Base-by-base conservation (phyloP, 306 rosid genomes). In the Erythrophleum fordii region DNA sequence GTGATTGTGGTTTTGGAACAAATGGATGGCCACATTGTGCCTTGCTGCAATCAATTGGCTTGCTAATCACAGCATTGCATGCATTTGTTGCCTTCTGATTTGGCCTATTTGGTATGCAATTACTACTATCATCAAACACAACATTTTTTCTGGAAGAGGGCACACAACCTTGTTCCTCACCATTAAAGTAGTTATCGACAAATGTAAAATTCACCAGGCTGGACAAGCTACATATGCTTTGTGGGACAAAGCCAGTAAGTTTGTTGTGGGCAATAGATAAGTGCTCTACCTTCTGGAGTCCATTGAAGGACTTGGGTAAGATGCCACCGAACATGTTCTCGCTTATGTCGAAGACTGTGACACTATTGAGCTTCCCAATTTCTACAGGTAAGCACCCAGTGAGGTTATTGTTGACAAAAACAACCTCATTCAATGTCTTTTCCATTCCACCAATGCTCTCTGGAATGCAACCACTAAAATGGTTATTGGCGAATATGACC, bases 21-120 rank as follows among this genome's bases (percentile, higher is more conserved):
- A 86, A 20, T n/a, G 77, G 76, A 16, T 69, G 84, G 11, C 89
- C 85, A 76, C 99, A 95, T 52, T 73, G 79, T 5, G 78, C 69
- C 88, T 91, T 91, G 79, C 89, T 72, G 34, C 99, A 95, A 75
- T 95, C 93, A 23, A 91, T 82, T 0, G 92, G 92, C 35, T 85
- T 90, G 77, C 80, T 86, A 16, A 86, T 92, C 26, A 90, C 89
- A 0, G 18, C 69, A 26, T 75, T 68, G 45, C 99, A 95, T 26
- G 16, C 56, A 0, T 58, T 75, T 1, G 72, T 2, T 0, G 14
- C 12, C 80, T 81, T 95, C 56, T 95, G 99, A 13, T 82, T 86
- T 2, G 97, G 89, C 72, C 91, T 89, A 2, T 74, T 83, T 0
- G 93, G 93, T 28, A 95, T 69, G 71, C 99, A 95, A 5, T 93